Base-by-base conservation (phyloP, 225 moss, liverwort and hornwort species). In the Sphagnum tenellum region DNA sequence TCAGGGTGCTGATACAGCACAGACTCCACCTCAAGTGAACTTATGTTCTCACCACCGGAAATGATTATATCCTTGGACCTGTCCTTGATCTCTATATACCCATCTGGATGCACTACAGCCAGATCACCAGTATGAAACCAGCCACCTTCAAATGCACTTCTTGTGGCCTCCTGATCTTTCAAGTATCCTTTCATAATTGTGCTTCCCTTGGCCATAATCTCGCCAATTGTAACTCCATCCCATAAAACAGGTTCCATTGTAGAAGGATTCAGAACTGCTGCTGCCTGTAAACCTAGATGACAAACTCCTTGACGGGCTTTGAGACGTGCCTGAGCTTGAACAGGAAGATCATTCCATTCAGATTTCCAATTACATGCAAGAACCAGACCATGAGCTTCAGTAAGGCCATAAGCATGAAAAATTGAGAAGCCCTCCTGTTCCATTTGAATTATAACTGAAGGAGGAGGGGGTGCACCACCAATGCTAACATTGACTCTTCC, bases 61-160 rank as follows among this genome's bases (percentile, higher is more conserved):
- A 93, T 88, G 9, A 93, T 93, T 3, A 89, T 78, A 53, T 93
- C 89, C 61, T 89, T 93, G 0, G 86, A 89, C 2, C 92, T 73
- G 60, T 89, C 88, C 79, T 86, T 89, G 66, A 90, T 71, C 57
- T 89, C 79, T 10, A 90, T 62, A 74, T 94, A 94, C 3, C 94
- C 90, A 57, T 93, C 89, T 9, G 83, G 75, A 70, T 93, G 80
- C 59, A 88, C 76, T 2, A 89, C 92, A 8, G 70, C 92, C 5
- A 92, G 59, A 72, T 92, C 92, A 8, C 92, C 92, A 7, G 92
- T 87, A 66, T 92, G 92, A 72, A 86, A 84, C 89, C 92, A 93
- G 3, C 89, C 92, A 13, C 84, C 80, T 49, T 67, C 60, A 12
- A 93, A 93, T 3, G 88, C 89, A 46, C 61, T 63, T 59, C 67